Evolutionary conservation across 1,139 yeast species (phyloP), one percentile per base, ranked within the genome.

Genomic region (Saccharomyces hybrid): DNA sequence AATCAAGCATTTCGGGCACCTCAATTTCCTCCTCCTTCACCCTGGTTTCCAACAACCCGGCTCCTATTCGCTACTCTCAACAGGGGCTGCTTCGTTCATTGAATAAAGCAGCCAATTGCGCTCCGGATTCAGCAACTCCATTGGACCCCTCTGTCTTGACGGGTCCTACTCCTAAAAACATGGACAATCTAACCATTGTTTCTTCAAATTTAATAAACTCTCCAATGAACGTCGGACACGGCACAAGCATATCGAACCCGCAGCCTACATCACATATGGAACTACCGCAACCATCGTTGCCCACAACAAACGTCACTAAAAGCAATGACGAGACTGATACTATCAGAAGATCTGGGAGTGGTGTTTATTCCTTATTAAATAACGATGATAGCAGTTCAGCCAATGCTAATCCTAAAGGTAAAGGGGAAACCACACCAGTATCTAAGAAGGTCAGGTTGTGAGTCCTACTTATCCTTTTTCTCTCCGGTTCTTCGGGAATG

Each of bases 291-390:
- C 14, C 46, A 26, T 49, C 32, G 16, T 52, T 19, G 21, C 29
- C 26, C 34, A 14, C 21, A 2, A 27, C 49, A 21, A 44, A 19
- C 14, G 46, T 26, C 24, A 44, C 19, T 21, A 44, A 44, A 29
- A 24, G 26, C 14, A 46, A 19, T 2, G 14, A 31, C 6, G 42
- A 46, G 16, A 24, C 42, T 9, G 26, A 7, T 3, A 27, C 31
- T 58, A 24, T 16, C 19, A 50, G 44, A 29, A 42, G 52, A 21
- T 21, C 28, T 6, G 47, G 60, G 46, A 58, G 59, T 42, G 62
- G 59, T 2, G 61, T 60, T 34, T 57, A 61, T 56, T 56, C 62
- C 29, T 48, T 61, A 29, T 44, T 61, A 26, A 61, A 60, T 29
- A 53, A 51, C 26, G 56, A 52, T 8, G 53, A 56, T 11, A 50